Evolutionary conservation across 352 stramenopile genomes (phyloP).

Genomic region (Globisporangium middletonii): DNA sequence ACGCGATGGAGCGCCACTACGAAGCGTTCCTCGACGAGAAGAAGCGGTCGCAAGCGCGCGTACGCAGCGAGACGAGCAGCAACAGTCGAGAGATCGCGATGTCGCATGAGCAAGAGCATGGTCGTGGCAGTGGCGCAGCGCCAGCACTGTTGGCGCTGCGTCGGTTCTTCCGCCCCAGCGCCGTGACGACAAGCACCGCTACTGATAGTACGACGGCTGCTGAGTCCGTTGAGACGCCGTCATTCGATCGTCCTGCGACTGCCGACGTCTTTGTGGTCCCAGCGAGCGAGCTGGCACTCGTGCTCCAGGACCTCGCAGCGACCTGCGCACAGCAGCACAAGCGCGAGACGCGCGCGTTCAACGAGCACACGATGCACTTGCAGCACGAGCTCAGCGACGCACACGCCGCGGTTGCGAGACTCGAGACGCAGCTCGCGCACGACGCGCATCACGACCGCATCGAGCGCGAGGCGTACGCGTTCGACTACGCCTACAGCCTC

Average conservation of each 20-base stretch:
- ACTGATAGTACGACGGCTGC: neutral
- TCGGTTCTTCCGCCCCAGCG: conserved; percentile 7
- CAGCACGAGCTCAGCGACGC: conserved; percentile 1
- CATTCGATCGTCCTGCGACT: no score
- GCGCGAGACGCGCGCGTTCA: neutral
- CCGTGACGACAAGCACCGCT: neutral
- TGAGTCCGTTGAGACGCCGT: neutral
- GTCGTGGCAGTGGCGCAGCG: neutral
- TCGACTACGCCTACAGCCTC: conserved; percentile 36
- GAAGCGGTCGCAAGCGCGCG: conserved; percentile 12
- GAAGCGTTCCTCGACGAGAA: conserved; percentile 34
- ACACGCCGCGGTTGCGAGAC: neutral
- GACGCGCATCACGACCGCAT: conserved; percentile 23
- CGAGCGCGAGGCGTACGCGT: conserved; percentile 34
- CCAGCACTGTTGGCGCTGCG: conserved; percentile 4
- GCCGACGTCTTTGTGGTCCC: conserved; percentile 15
- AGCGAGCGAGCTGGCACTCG: conserved; percentile 10
- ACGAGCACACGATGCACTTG: neutral
- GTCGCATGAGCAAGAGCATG: neutral
- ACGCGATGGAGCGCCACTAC: conserved; percentile 35
- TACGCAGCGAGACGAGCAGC: conserved; percentile 8
- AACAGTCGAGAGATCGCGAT: neutral
- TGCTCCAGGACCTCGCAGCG: conserved; percentile 12
- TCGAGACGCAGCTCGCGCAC: neutral
- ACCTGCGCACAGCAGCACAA: conserved; percentile 2